Percentiles rank a stretch among this genome's conserved stretches.
Evolutionary conservation across 2,329 filamentous ascomycete species (phyloP).

Genomic region (Fusarium lyarnte): DNA sequence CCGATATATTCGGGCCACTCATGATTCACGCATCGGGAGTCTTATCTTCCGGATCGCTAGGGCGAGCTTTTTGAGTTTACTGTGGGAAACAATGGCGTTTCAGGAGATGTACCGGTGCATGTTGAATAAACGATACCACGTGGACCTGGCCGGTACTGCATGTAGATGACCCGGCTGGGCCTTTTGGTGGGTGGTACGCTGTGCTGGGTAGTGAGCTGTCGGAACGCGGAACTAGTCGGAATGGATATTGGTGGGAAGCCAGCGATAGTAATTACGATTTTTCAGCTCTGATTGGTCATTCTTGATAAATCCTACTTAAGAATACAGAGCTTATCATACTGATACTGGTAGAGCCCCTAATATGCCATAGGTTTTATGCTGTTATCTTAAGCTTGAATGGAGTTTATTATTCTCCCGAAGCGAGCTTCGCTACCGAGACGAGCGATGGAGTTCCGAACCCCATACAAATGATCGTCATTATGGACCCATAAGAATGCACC

Average conservation of each 20-base stretch:
- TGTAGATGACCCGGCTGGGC: background rate
- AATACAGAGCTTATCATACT: background rate
- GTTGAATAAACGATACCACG: background rate
- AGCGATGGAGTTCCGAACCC: background rate
- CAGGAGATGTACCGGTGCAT: background rate
- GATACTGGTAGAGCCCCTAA: background rate
- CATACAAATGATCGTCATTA: background rate
- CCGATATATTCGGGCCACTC: background rate
- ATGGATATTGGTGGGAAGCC: background rate
- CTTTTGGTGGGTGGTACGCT: background rate
- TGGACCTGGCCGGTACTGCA: background rate
- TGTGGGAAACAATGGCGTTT: background rate
- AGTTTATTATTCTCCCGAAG: background rate
- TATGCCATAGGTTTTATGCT: background rate
- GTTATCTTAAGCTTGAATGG: background rate
- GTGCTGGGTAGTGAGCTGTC: too few species aligned
- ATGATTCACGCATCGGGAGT: background rate
- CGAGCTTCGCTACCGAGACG: background rate
- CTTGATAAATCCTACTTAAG: accelerated
- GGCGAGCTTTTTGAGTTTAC: background rate
- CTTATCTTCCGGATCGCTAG: background rate
- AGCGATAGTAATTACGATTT: accelerated
- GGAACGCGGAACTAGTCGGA: background rate
- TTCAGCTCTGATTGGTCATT: background rate
- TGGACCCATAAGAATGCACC: accelerated